A percentile compares a stretch with the other conserved stretches of the same genome.
Conservation (phyloP, 208 protist species). For the Trypanosoma melophagium region DNA sequence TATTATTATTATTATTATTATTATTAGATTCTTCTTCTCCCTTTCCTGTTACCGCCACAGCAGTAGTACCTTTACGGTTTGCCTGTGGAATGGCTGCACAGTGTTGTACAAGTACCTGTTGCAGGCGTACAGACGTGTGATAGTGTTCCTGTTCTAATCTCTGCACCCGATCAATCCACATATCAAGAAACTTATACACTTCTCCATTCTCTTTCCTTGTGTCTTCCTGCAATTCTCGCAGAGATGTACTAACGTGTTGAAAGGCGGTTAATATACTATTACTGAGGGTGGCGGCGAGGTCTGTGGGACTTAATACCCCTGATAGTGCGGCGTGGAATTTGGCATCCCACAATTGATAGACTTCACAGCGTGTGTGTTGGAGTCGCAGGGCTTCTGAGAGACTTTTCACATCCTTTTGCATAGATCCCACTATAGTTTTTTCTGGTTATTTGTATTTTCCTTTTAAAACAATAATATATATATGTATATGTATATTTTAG, state of each 20-base stretch:
- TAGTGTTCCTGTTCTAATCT: constrained; percentile 62
- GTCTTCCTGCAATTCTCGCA: constrained; percentile 47
- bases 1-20: background rate
- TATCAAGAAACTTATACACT: constrained; percentile 20
- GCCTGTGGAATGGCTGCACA: constrained; percentile 13
- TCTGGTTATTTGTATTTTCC: background rate
- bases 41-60: background rate
- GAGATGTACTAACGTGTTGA: constrained; percentile 47
- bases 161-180: constrained; percentile 64
- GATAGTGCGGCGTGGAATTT: constrained; percentile 49
- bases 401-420: background rate
- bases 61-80: background rate
- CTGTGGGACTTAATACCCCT: constrained; percentile 37
- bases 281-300: constrained; percentile 45
- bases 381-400: constrained; percentile 22
- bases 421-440: background rate
- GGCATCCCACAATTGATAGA: constrained; percentile 59
- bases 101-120: constrained; percentile 34
- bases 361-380: constrained; percentile 62
- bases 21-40: background rate
- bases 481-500: no score
- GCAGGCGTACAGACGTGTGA: constrained; percentile 36
- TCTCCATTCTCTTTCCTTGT: constrained; percentile 9
- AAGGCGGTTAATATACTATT: constrained; percentile 51
- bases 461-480: background rate